A percentile compares a stretch with the other conserved stretches of the same genome.
Conservation (phyloP, 257 asterid species). For the Rhazya stricta region DNA sequence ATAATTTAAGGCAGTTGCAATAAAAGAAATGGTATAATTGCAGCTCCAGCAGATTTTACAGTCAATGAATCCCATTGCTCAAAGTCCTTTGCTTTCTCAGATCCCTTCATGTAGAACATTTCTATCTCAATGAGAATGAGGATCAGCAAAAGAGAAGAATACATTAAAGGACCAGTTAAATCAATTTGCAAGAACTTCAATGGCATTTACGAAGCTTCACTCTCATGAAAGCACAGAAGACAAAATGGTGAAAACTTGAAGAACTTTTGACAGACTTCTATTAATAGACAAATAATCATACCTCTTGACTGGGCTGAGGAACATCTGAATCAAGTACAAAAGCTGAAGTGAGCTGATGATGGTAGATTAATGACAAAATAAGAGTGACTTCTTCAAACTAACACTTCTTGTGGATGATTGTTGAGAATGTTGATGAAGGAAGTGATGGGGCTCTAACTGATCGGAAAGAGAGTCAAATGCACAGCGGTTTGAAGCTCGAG, state of each 20-base stretch:
- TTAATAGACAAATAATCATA: conserved; percentile 15
- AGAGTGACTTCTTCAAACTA: conserved; percentile 29
- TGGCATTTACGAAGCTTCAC: background rate
- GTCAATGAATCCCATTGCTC: conserved; percentile 86
- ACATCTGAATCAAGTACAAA: conserved; percentile 44
- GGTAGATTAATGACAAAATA: conserved; percentile 24
- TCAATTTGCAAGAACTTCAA: background rate
- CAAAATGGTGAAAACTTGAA: background rate
- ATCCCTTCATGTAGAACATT: conserved; percentile 38
- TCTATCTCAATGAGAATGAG: background rate
- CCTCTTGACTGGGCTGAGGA: conserved; percentile 47
- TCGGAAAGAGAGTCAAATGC: conserved; percentile 19
- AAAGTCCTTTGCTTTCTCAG: conserved; percentile 35
- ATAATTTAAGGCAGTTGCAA: conserved; percentile 93
- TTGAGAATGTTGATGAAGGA: conserved; percentile 17
- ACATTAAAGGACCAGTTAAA: background rate
- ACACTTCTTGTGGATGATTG: conserved; percentile 18
- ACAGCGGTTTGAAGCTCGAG: conserved; percentile 27
- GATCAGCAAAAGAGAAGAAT: conserved; percentile 2
- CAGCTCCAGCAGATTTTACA: conserved; percentile 91
- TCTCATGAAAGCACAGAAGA: background rate
- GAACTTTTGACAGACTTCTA: background rate
- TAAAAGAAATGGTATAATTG: conserved; percentile 80
- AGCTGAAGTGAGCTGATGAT: conserved; percentile 33
- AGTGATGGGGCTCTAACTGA: conserved; percentile 23